Base-by-base conservation (phyloP, 2,329 filamentous ascomycete genomes). In the Ceratocystis huliohia region DNA sequence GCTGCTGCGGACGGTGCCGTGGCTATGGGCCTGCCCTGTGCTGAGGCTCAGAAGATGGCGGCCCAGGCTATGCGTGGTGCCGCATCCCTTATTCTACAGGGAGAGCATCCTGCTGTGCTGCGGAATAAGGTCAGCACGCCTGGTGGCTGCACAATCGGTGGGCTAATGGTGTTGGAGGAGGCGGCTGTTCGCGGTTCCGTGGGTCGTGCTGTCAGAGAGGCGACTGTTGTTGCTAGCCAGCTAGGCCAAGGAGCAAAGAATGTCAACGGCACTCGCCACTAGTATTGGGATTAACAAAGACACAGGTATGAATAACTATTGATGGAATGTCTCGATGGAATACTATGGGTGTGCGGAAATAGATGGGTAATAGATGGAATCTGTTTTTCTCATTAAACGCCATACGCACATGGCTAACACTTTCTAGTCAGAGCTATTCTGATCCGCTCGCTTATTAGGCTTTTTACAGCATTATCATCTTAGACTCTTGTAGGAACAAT, bases 51-150 rank as follows among this genome's bases (percentile, higher is more conserved):
- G 73, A 78, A 83, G 68, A 91, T 93, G 88, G 88, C 88, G 30
- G 86, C 88, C 1, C 89, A 93, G 78, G 85, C 85, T 13, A 90
- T 91, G 86, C 81, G 83, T 70, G 89, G 89, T 25, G 84, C 87
- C 0, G 86, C 88, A 0, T 84, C 82, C 0, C 72, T 92, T 71
- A 84, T 92, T 10, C 78, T 89, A 66, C 81, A 76, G 65, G 88
- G 88, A 15, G 87, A 91, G 73, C 88, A 92, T 74, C 89, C 89
- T 1, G 88, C 88, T 17, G 75, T 91, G 25, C 76, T 92, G 64
- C 81, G 85, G 64, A 88, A 93, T 71, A 89, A 88, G 76, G 86
- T 91, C n/a, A 85, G 79, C 70, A 91, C 88, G 1, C 88, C 88
- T 0, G 88, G 87, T 4, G 89, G 89, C 1, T 91, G 88, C 75